These are phyloP conservation scores for Mimosa pudica DNA, from an alignment of 306 rosid species.

Conservation along the genomic window DNA sequence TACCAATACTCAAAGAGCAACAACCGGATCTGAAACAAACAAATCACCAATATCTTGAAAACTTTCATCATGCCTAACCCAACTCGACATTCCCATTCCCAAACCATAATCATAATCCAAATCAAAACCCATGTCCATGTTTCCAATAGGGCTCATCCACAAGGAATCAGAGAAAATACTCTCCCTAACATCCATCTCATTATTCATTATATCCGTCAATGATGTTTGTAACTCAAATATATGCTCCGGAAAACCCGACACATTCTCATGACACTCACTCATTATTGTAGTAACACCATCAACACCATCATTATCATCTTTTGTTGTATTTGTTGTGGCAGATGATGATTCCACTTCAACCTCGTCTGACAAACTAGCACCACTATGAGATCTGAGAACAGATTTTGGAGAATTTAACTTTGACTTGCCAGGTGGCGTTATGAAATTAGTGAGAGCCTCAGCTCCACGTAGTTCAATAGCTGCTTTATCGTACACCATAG, in stretches of 20 bases:
- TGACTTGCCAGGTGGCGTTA: conserved; percentile 39
- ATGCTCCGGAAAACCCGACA: conserved; percentile 46
- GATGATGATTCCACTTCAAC: conserved; percentile 51
- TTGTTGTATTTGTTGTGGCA: not conserved
- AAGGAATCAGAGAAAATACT: conserved; percentile 22
- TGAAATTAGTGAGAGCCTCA: conserved; percentile 88
- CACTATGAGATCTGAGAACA: conserved; percentile 54
- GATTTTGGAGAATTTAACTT: conserved; percentile 69
- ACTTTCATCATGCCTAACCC: conserved; percentile 47
- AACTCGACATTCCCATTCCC: conserved; percentile 41
- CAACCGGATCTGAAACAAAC: conserved; percentile 61
- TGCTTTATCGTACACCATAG: conserved; percentile 91
- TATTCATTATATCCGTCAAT: conserved; percentile 43
- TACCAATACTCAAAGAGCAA: conserved; percentile 48
- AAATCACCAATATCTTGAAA: conserved; percentile 90
- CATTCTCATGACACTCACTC: too few species aligned
- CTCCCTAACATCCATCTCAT: conserved; percentile 29
- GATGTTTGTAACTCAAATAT: conserved; percentile 56
- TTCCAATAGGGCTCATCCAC: conserved; percentile 37
- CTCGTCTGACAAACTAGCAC: conserved; percentile 56
- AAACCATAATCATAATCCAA: conserved; percentile 14
- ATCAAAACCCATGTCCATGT: conserved; percentile 36
- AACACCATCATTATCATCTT: conserved; percentile 3
- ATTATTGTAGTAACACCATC: too few species aligned
- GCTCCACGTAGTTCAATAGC: conserved; percentile 93